Conservation (phyloP, 805 yeast species). For the Ogataea minuta region DNA sequence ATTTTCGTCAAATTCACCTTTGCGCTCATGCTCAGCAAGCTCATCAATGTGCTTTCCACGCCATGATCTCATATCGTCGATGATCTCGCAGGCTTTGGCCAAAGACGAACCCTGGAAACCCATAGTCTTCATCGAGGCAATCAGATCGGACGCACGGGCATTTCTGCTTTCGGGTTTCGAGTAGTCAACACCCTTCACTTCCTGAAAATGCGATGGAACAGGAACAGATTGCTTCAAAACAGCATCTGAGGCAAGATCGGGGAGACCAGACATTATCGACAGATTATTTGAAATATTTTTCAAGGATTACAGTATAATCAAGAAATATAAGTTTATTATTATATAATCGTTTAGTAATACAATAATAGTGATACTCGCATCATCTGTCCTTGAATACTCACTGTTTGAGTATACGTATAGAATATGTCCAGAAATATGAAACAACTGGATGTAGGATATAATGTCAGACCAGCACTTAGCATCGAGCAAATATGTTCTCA, state of each 20-base stretch:
- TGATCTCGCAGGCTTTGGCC: conserved; percentile 86
- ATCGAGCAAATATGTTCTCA: no score
- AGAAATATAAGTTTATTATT: no score
- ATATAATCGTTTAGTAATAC: no score
- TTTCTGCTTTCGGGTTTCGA: conserved; percentile 71
- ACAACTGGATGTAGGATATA: no score
- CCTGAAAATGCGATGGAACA: conserved; percentile 74
- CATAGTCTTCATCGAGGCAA: conserved; percentile 86
- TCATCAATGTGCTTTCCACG: conserved; percentile 75
- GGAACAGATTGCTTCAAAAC: conserved; percentile 85
- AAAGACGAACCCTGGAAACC: conserved; percentile 95
- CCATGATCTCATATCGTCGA: conserved; percentile 91
- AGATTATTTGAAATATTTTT: not conserved
- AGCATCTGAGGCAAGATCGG: conserved; percentile 83
- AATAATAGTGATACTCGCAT: no score
- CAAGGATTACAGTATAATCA: no score
- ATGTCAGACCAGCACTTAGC: no score
- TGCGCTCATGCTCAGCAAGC: conserved; percentile 65
- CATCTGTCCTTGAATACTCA: no score
- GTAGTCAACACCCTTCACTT: conserved; percentile 89
- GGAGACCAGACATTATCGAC: conserved; percentile 38
- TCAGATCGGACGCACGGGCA: conserved; percentile 75
- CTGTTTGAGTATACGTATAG: no score
- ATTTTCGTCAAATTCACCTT: conserved; percentile 73
- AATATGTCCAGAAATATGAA: no score